Percentiles rank a stretch among this genome's conserved stretches.
These are phyloP conservation scores for Pseudonectria buxi DNA, from an alignment of 2,329 filamentous ascomycete genomes.

Conservation along the genomic window DNA sequence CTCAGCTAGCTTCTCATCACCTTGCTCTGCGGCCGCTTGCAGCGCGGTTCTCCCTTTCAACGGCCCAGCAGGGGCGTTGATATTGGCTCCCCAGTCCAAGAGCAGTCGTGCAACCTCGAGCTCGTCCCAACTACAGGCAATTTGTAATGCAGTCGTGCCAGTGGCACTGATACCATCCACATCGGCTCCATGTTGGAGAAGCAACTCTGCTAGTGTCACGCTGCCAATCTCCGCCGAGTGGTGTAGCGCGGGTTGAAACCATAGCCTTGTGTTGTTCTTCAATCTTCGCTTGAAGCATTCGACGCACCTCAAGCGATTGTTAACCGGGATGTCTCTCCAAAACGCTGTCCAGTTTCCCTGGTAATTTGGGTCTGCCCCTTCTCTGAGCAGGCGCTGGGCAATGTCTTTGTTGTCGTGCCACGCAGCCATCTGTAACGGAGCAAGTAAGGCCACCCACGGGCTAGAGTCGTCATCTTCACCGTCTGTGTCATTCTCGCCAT, in stretches of 20 bases:
- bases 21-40: background rate
- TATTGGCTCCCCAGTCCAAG: constrained; percentile 4
- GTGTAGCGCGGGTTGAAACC: background rate
- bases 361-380: constrained; percentile 22
- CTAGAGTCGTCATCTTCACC: too few species aligned
- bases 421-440: background rate
- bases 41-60: background rate
- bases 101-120: background rate
- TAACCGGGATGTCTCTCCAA: background rate
- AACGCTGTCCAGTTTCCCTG: too few species aligned
- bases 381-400: constrained; percentile 22
- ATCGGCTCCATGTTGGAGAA: constrained; percentile 1
- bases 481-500: too few species aligned
- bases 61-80: background rate
- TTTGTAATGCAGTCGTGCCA: constrained; percentile 12
- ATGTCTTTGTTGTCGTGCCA: constrained; percentile 13
- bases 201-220: too few species aligned
- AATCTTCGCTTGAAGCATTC: background rate
- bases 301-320: constrained; percentile 2
- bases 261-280: too few species aligned
- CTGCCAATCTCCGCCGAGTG: background rate
- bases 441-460: background rate
- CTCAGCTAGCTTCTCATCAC: background rate
- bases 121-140: background rate
- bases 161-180: constrained; percentile 14